A percentile compares a stretch with the other conserved stretches of the same genome.
phyloP scores from a whole-genome alignment of 257 asterid genomes.

The Paraleonurus japonicus region DNA sequence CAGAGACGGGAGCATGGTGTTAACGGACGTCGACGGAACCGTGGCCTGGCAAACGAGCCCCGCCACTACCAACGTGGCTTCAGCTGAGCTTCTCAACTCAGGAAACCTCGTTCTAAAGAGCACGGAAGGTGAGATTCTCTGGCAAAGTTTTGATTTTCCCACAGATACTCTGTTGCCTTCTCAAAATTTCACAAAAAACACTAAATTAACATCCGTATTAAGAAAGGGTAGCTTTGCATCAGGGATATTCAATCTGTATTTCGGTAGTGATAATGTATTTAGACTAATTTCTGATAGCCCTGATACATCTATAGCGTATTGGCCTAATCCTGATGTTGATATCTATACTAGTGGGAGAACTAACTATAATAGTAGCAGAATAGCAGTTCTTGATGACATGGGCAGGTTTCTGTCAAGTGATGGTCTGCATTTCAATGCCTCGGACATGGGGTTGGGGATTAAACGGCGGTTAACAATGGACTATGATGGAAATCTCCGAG shows the following conservation, averaged over 20 bases:
- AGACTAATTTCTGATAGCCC: constrained; percentile 61
- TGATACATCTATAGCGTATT: constrained; percentile 48
- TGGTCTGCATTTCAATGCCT: constrained; percentile 37
- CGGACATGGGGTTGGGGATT: constrained; percentile 55
- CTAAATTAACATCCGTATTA: constrained; percentile 43
- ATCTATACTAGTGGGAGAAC: constrained; percentile 48
- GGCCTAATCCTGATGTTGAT: constrained; percentile 57
- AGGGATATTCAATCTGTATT: constrained; percentile 53
- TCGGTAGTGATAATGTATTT: constrained; percentile 61
- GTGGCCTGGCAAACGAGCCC: constrained; percentile 53
- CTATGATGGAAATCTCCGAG: constrained; percentile 63
- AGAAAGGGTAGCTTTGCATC: constrained; percentile 42
- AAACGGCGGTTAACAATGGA: constrained; percentile 58
- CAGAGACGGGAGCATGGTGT: constrained; percentile 42
- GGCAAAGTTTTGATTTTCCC: constrained; percentile 74
- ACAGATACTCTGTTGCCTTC: constrained; percentile 64
- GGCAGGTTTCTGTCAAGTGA: constrained; percentile 67
- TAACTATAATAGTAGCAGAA: constrained; percentile 60
- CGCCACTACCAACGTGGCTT: constrained; percentile 29
- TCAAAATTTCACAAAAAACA: constrained; percentile 53
- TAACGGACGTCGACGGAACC: constrained; percentile 45
- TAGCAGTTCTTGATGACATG: constrained; percentile 46
- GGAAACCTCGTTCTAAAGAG: constrained; percentile 57
- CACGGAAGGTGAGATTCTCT: constrained; percentile 35
- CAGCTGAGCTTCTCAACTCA: constrained; percentile 47